Evolutionary conservation across 1,284 basidiomycete genomes (phyloP), one percentile per base, ranked within the genome.

Genomic region (Sanghuangporus baumii): DNA sequence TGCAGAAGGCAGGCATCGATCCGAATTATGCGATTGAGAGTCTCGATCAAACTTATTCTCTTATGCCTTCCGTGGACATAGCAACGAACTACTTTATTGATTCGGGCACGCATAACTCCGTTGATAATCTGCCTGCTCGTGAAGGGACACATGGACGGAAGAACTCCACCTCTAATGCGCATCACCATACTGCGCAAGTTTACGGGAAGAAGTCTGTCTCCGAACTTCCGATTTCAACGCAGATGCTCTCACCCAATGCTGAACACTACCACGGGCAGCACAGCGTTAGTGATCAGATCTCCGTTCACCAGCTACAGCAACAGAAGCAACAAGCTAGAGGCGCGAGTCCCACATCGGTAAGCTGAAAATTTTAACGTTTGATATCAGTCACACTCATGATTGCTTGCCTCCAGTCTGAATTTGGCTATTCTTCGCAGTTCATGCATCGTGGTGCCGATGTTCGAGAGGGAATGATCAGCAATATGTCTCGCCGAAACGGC

Each of bases 401-500:
- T 48, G 16, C 38, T 40, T 36, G 3, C 47, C 60, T 12, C 14
- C 57, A 59, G 34, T 34, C 47, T 38, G 47, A 18, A 16, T 59
- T 47, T 38, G 34, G 57, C 16, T 50, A 56, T n/a, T 14, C 43
- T 20, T 9, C 41, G 6, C 54, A 55, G 7, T 37, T 50, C 26
- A 6, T n/a, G 11, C 43, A 54, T 50, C 18, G 26, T 7, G 43
- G 23, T 20, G 41, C 43, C 26, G 46, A 50, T 47, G 40, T 47
- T 23, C 41, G 16, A 7, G 51, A 37, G 12, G 60, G 54, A 18
- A 11, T 38, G 36, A 38, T 55, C 11, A 47, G 1, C 37, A 55
- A 36, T 36, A 23, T 43, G 34, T 37, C 38, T 54, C 55, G 46
- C 34, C 55, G 46, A 4, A 37, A 81, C 51, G 26, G 23, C 23